Evolutionary conservation across 2,329 filamentous ascomycete genomes (phyloP), one percentile per base, ranked within the genome.

Genomic region (Rutstroemia sydowiana): DNA sequence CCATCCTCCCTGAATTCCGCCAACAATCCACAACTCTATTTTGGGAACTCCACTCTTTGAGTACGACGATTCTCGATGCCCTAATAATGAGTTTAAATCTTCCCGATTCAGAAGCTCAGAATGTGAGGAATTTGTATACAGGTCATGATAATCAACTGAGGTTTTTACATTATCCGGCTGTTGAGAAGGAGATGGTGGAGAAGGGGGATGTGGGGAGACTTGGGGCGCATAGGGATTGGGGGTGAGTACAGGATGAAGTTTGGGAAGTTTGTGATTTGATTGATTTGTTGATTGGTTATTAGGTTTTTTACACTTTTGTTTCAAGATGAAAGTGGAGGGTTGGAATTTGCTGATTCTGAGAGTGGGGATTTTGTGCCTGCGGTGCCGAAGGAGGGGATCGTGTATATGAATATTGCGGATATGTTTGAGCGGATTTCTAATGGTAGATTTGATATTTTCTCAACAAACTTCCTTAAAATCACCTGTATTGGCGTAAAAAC

Each of bases 131-230:
- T n/a, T 71, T 75, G 44, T 79, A 84, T 63, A 73, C 71, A 30
- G 74, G 75, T 1, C 70, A 75, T 52, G 75, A 80, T 57, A 79
- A 80, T 56, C 79, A 84, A 61, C 70, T 84, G n/a, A 74, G 81
- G 3, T 66, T 85, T 2, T 13, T 26, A n/a, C 40, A 43, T 39
- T 44, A 44, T 10, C 41, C 41, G n/a, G 30, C 41, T 18, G 31
- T 44, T 14, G 30, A 23, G 2, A 10, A 14, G 14, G 21, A 30
- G 26, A 44, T 44, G 41, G 14, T 44, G 5, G n/a, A 44, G 41
- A 18, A 44, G 4, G 16, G 30, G 18, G 41, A 44, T 28, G 31
- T 44, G 3, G 41, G 41, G 26, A 20, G 41, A 31, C 41, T 44
- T 30, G 41, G 41, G 18, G 41, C 41, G 4, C 21, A 44, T 44